These are phyloP conservation scores for Linnemannia schmuckeri DNA, from an alignment of 192 early-diverging fungal species.

Conservation along the genomic window DNA sequence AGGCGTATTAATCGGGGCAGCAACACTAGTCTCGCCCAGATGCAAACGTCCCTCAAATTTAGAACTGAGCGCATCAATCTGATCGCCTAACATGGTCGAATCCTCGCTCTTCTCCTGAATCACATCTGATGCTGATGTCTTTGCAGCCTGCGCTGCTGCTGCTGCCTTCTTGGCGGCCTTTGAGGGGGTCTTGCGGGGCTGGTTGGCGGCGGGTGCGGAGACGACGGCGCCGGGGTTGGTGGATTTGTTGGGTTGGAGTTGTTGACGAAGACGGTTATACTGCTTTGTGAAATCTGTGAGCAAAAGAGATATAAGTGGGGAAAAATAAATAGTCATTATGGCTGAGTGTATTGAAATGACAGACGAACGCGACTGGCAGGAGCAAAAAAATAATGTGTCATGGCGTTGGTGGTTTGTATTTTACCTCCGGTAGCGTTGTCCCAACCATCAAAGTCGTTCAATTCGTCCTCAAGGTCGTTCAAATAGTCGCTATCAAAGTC, in stretches of 20 bases:
- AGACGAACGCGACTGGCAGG: not conserved
- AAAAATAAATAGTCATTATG: not conserved
- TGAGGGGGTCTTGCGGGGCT: slow-evolving; percentile 22
- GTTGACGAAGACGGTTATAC: slow-evolving; percentile 86
- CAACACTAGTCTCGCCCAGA: slow-evolving; percentile 67
- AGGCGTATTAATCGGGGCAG: slow-evolving; percentile 14
- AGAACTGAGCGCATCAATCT: slow-evolving; percentile 67
- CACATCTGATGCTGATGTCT: slow-evolving; percentile 40
- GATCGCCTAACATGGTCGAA: slow-evolving; percentile 64
- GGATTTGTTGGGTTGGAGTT: slow-evolving; percentile 63
- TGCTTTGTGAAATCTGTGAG: slow-evolving; percentile 92
- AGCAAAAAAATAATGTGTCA: not conserved
- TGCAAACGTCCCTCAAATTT: slow-evolving; percentile 81
- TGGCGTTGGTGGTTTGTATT: not conserved
- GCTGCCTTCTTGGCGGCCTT: slow-evolving; percentile 20
- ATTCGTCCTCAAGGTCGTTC: slow-evolving; percentile 76
- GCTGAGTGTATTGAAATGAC: not conserved
- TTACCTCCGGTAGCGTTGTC: slow-evolving; percentile 80
- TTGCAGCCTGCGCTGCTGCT: slow-evolving; percentile 2
- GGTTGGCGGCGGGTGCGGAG: slow-evolving; percentile 45
- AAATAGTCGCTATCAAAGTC: slow-evolving; percentile 55
- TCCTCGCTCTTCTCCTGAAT: slow-evolving; percentile 32
- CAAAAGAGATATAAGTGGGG: not conserved
- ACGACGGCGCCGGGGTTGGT: slow-evolving; percentile 22
- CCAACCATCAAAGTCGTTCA: slow-evolving; percentile 86